A percentile compares a stretch with the other conserved stretches of the same genome.
phyloP scores from a whole-genome alignment of 169 alveolate genomes.

The Gregarina niphandrodes region DNA sequence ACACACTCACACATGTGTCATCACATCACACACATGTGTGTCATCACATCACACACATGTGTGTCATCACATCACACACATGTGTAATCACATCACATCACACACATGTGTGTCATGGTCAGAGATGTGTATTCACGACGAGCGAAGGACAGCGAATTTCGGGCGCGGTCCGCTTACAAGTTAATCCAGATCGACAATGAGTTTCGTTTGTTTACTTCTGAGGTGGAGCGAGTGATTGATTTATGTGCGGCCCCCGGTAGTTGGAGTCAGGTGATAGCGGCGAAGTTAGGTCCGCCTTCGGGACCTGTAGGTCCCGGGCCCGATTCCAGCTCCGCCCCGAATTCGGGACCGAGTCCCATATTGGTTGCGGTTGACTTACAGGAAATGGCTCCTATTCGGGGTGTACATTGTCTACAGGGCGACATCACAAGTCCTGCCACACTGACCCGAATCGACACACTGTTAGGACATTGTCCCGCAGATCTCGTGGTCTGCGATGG shows the following conservation, averaged over 20 bases:
- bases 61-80: too few relatives aligned
- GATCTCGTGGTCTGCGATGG: slow-evolving; percentile 88
- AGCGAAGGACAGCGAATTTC: slow-evolving; percentile 85
- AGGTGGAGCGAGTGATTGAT: slow-evolving; percentile 56
- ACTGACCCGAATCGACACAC: slow-evolving; percentile 20
- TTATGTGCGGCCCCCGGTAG: slow-evolving; percentile 97
- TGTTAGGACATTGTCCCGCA: slow-evolving; percentile 39
- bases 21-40: too few relatives aligned
- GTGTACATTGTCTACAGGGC: slow-evolving; percentile 69
- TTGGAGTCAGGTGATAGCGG: slow-evolving; percentile 80
- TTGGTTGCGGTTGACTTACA: slow-evolving; percentile 82
- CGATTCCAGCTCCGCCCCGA: slow-evolving; percentile 24
- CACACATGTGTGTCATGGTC: too few relatives aligned
- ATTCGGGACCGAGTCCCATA: slow-evolving; percentile 32
- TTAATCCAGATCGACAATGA: slow-evolving; percentile 72
- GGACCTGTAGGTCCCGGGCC: too few relatives aligned
- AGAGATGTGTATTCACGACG: slow-evolving; percentile 82
- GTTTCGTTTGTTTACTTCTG: slow-evolving; percentile 23
- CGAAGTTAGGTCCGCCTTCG: slow-evolving; percentile 14
- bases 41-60: too few relatives aligned
- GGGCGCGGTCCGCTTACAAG: slow-evolving; percentile 89
- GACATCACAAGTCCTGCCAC: slow-evolving; percentile 60
- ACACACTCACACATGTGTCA: too few relatives aligned
- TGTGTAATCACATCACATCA: too few relatives aligned
- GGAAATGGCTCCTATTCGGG: slow-evolving; percentile 81